Conservation (phyloP, 208 protist genomes). For the Leishmania tropica region DNA sequence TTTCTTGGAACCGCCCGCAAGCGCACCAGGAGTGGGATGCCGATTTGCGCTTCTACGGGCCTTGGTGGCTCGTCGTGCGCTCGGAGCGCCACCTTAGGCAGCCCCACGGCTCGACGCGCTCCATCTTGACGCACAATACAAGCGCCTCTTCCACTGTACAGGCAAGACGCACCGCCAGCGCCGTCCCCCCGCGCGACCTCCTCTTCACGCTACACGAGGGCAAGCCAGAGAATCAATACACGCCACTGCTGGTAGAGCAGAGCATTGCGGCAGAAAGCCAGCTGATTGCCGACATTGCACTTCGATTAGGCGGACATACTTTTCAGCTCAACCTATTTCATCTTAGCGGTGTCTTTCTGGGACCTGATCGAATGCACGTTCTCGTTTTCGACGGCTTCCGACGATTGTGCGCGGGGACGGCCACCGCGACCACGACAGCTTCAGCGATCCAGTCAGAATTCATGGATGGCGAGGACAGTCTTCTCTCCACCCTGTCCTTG, state of each 20-base stretch:
- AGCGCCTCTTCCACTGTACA: background rate
- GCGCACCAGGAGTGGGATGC: slow-evolving; percentile 44
- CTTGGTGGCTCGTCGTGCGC: slow-evolving; percentile 79
- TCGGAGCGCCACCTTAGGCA: background rate
- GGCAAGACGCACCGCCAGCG: background rate
- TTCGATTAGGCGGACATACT: slow-evolving; percentile 36
- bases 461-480: background rate
- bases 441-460: background rate
- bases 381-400: slow-evolving; percentile 71
- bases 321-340: slow-evolving; percentile 62
- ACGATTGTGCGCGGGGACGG: background rate
- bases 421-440: background rate
- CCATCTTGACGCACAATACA: background rate
- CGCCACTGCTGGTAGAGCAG: slow-evolving; percentile 38
- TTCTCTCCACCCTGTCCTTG: slow-evolving; percentile 65
- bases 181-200: background rate
- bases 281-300: slow-evolving; percentile 65
- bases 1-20: slow-evolving; percentile 45
- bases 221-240: slow-evolving; percentile 30
- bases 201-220: slow-evolving; percentile 21
- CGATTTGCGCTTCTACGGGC: slow-evolving; percentile 66
- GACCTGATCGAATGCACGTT: slow-evolving; percentile 60
- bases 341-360: slow-evolving; percentile 59
- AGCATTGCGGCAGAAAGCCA: slow-evolving; percentile 43
- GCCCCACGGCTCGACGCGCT: background rate